Evolutionary conservation across 192 early-diverging fungal species (phyloP).

Genomic region (Ambispora gerdemannii): DNA sequence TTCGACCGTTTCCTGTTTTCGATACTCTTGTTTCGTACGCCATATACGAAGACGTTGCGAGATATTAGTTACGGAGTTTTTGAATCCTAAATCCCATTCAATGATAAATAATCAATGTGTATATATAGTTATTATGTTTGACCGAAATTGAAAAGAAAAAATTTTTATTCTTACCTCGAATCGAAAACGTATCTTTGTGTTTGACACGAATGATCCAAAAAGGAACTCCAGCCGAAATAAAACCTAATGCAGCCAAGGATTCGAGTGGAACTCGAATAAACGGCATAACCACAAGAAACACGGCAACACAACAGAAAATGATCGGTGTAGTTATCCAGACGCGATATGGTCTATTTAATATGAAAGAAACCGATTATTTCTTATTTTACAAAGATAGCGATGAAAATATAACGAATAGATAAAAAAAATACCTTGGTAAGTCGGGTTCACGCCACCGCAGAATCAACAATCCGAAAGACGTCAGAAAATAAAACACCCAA

Average conservation of each 20-base stretch:
- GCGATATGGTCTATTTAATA: constrained; percentile 54
- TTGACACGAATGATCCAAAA: constrained; percentile 41
- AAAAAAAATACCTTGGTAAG: constrained; percentile 33
- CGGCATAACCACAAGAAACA: constrained; percentile 63
- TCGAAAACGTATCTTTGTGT: constrained; percentile 6
- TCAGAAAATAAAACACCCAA: constrained; percentile 59
- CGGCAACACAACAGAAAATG: constrained; percentile 56
- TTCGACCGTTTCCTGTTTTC: constrained; percentile 23
- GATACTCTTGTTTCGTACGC: constrained; percentile 8
- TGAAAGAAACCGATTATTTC: neutral
- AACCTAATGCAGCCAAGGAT: constrained; percentile 46
- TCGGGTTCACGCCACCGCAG: constrained; percentile 66
- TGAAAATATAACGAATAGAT: neutral
- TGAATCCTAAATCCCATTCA: neutral
- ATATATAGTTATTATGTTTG: neutral
- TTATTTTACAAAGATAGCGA: neutral
- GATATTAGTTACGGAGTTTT: neutral
- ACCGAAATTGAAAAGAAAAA: neutral
- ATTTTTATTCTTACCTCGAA: constrained; percentile 8
- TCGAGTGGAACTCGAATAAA: constrained; percentile 54
- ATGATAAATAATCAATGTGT: neutral
- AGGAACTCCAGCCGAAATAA: constrained; percentile 49
- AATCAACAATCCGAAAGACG: constrained; percentile 9
- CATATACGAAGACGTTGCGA: neutral
- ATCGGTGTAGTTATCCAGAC: constrained; percentile 69